Percentiles rank a stretch among this genome's conserved stretches.
These are phyloP conservation scores for Leccinum barrowsii DNA, from an alignment of 768 basidiomycete species.

Conservation along the genomic window DNA sequence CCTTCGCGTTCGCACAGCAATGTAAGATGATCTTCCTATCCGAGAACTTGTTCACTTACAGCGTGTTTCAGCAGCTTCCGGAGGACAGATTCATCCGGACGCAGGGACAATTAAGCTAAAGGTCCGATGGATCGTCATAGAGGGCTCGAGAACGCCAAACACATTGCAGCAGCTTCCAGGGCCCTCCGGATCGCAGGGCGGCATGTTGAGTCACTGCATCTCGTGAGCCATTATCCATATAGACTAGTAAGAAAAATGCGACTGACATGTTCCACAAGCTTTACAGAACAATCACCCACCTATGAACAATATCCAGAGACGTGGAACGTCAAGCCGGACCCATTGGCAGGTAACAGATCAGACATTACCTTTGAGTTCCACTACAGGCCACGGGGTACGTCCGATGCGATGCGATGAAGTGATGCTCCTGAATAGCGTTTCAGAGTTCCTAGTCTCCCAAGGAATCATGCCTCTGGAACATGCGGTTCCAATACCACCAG, in stretches of 20 bases:
- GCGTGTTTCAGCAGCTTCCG: slow-evolving; percentile 1
- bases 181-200: slow-evolving; percentile 35
- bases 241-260: not conserved
- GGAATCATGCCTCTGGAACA: slow-evolving; percentile 42
- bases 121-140: slow-evolving; percentile 37
- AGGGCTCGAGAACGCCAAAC: slow-evolving; percentile 40
- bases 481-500: slow-evolving; percentile 5
- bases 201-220: slow-evolving; percentile 41
- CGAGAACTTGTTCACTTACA: not conserved
- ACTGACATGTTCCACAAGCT: slow-evolving; percentile 35
- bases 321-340: slow-evolving; percentile 49
- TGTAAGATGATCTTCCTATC: slow-evolving; percentile 28
- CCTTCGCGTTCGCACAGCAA: slow-evolving; percentile 55
- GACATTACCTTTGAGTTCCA: slow-evolving; percentile 67
- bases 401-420: not conserved
- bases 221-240: slow-evolving; percentile 34
- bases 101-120: slow-evolving; percentile 53
- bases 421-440: not conserved
- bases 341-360: slow-evolving; percentile 32
- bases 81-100: slow-evolving; percentile 32
- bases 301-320: slow-evolving; percentile 45
- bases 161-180: slow-evolving; percentile 37
- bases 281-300: slow-evolving; percentile 40
- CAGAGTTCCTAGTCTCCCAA: slow-evolving; percentile 51
- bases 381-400: slow-evolving; percentile 54